These are phyloP conservation scores for Lactarius quietus DNA, from an alignment of 768 basidiomycete species.

Conservation along the genomic window DNA sequence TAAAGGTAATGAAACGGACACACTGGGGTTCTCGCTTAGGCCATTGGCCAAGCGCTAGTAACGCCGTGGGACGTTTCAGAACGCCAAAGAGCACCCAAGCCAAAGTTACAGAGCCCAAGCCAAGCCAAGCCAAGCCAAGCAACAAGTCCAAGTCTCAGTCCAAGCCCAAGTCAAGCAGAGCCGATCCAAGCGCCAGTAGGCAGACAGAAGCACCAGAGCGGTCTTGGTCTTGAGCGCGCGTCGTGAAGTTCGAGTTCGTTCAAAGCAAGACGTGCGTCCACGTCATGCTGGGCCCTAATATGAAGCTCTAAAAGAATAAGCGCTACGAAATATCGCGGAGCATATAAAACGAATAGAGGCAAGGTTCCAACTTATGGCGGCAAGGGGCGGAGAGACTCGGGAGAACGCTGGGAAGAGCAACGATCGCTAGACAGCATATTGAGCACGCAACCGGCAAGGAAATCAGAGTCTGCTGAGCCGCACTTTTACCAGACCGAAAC, in stretches of 20 bases:
- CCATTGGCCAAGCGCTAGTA: not conserved
- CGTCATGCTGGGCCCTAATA: not conserved
- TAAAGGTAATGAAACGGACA: not conserved
- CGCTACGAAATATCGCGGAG: not conserved
- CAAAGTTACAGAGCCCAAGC: not conserved
- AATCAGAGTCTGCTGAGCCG: not conserved
- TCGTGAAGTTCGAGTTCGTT: not conserved
- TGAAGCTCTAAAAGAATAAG: not conserved
- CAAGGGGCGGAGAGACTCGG: not conserved
- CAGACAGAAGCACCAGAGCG: conserved; percentile 1
- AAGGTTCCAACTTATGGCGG: not conserved
- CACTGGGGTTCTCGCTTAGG: not conserved
- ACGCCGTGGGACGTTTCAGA: not conserved
- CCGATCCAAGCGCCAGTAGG: conserved; percentile 5
- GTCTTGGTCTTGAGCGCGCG: conserved; percentile 19
- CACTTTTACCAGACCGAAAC: not conserved
- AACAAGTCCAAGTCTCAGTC: not conserved
- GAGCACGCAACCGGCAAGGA: not conserved
- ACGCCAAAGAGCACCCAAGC: not conserved
- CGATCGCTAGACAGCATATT: not conserved
- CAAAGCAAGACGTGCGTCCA: conserved; percentile 18
- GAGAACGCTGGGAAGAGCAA: not conserved
- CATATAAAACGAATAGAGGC: not conserved
- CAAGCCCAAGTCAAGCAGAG: conserved; percentile 7
- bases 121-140: not conserved